Evolutionary conservation across 2,329 filamentous ascomycete genomes (phyloP).

Genomic region (Ascochyta rabiei): DNA sequence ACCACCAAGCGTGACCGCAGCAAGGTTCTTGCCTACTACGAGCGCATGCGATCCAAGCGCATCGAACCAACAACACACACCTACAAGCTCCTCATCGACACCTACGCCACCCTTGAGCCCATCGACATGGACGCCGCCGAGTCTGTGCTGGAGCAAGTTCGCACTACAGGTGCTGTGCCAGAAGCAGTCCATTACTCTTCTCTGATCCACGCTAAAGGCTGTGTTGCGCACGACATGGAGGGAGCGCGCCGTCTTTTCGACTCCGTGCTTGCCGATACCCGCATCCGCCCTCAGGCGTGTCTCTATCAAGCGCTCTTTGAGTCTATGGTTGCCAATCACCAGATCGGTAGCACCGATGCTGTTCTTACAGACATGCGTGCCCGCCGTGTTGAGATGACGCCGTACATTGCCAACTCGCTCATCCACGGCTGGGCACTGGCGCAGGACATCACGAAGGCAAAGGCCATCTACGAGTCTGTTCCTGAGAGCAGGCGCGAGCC

Average conservation of each 20-base stretch:
- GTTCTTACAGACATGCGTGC: constrained; percentile 77
- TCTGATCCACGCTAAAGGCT: constrained; percentile 93
- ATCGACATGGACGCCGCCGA: constrained; percentile 88
- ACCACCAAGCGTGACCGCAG: constrained; percentile 94
- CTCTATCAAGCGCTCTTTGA: constrained; percentile 98
- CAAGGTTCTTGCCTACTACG: constrained; percentile 94
- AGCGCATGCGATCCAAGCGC: constrained; percentile 85
- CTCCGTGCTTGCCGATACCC: constrained; percentile 70
- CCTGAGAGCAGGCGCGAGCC: constrained; percentile 82
- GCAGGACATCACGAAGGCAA: constrained; percentile 79
- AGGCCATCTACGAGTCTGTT: constrained; percentile 79
- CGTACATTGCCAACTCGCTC: constrained; percentile 97
- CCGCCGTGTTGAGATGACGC: constrained; percentile 81
- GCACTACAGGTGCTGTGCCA: constrained; percentile 72
- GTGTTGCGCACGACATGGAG: constrained; percentile 87
- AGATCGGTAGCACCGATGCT: constrained; percentile 72
- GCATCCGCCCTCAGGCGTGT: constrained; percentile 77
- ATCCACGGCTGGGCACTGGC: constrained; percentile 95
- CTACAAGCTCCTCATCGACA: constrained; percentile 96
- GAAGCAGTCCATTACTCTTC: constrained; percentile 96
- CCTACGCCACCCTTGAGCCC: constrained; percentile 91
- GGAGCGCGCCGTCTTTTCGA: constrained; percentile 85
- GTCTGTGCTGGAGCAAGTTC: constrained; percentile 79
- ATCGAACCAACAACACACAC: constrained; percentile 95
- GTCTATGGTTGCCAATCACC: constrained; percentile 93